Percentiles rank a stretch among this genome's conserved stretches.
Evolutionary conservation across 78 protist species (phyloP).

Genomic region (Dictyostelium citrinum): DNA sequence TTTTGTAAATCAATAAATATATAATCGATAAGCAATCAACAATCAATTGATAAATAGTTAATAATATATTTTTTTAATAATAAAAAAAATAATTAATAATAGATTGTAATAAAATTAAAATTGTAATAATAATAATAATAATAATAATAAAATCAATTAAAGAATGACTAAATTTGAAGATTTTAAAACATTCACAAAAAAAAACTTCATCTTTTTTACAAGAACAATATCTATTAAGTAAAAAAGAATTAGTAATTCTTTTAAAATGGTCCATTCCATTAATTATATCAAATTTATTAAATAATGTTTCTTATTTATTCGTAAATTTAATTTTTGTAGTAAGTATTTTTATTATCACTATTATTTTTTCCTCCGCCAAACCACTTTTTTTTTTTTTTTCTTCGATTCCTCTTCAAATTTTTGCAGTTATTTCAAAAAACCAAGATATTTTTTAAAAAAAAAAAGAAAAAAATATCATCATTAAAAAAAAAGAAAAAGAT

Average conservation of each 20-base stretch:
- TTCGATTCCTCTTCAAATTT: background rate
- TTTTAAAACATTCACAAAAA: background rate
- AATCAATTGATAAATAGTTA: too few species aligned
- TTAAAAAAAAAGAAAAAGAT: background rate
- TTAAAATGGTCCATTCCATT: conserved; percentile 44
- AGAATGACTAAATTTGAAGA: background rate
- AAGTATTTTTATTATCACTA: background rate
- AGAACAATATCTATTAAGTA: background rate
- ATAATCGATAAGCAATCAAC: background rate
- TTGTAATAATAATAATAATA: background rate
- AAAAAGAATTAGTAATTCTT: conserved; percentile 35
- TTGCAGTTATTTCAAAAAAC: background rate
- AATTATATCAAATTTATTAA: conserved; percentile 45
- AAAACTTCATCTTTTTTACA: background rate
- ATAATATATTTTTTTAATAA: too few species aligned
- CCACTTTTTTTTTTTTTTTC: background rate
- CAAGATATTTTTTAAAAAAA: background rate
- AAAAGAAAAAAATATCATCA: background rate
- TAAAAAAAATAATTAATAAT: background rate
- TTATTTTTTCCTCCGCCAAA: background rate
- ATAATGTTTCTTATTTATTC: conserved; percentile 60
- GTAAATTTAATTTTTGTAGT: conserved; percentile 73
- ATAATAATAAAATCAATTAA: background rate
- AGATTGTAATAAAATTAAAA: background rate
- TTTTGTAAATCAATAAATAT: background rate